phyloP scores from a whole-genome alignment of 305 asterid species.

The Stenogyne calaminthoides region DNA sequence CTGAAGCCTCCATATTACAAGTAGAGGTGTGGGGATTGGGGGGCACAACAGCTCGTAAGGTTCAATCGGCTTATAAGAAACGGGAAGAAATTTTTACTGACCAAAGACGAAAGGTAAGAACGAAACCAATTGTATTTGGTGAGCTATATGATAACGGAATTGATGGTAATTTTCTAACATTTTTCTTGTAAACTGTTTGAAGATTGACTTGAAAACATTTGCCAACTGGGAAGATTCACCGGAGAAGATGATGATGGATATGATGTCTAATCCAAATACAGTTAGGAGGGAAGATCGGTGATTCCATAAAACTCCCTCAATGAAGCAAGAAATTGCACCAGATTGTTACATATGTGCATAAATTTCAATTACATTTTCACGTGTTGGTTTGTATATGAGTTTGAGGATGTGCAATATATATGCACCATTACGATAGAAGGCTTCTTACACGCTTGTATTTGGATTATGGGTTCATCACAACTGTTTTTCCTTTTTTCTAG shows the following conservation, averaged over 20 bases:
- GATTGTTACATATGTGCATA: constrained; percentile 14
- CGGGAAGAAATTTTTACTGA: constrained; percentile 84
- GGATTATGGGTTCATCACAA: no score
- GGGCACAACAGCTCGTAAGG: constrained; percentile 49
- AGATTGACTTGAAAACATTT: constrained; percentile 83
- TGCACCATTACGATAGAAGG: no score
- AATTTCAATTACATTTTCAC: not conserved
- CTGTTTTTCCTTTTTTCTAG: no score
- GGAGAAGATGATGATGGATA: constrained; percentile 98
- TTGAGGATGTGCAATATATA: not conserved
- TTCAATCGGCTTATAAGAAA: constrained; percentile 61
- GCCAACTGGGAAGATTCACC: constrained; percentile 95
- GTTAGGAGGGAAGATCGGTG: constrained; percentile 67
- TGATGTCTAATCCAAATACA: constrained; percentile 68
- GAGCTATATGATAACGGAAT: not conserved
- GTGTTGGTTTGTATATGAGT: not conserved
- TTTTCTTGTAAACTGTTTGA: constrained; percentile 10
- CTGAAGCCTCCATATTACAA: constrained; percentile 61
- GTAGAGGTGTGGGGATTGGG: constrained; percentile 97
- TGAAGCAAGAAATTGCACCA: not conserved
- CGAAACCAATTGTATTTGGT: not conserved
- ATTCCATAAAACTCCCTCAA: not conserved
- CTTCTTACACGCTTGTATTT: no score
- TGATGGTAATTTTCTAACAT: not conserved
- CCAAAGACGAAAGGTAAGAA: constrained; percentile 81